Evolutionary conservation across 306 rosid species (phyloP), one percentile per base, ranked within the genome.

Genomic region (Sechiopsis laciniata): DNA sequence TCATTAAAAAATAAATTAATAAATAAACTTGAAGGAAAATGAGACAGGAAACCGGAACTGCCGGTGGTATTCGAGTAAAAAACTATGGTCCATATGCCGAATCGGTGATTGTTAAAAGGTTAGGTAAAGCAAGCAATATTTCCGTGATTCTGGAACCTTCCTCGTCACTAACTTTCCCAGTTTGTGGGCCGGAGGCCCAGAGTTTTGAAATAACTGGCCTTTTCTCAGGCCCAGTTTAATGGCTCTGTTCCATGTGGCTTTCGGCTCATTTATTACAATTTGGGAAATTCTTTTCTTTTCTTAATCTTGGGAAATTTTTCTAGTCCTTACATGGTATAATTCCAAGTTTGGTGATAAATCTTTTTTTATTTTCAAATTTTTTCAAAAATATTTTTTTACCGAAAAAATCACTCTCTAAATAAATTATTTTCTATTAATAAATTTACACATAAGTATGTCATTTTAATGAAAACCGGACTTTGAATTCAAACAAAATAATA

Each of bases 31-130:
- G 58, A 13, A 21, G 10, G 4, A 1, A 1, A 14, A 6, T 14
- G 51, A 9, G 60, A 73, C 64, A 58, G 56, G 84, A 68, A 68
- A 71, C 77, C 74, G 78, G 69, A 74, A 55, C 29, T 46, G n/a
- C 63, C 77, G 79, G 80, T 78, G 19, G 76, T 56, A 73, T 69
- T 50, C 4, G 4, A 15, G 59, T 0, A 21, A 26, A 15, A 51
- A 69, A 69, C 74, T 48, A 69, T 48, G 74, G 74, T 69, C 74
- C 59, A 45, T 50, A 7, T 21, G 59, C 59, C 24, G 74, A 24
- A 20, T 69, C 55, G 58, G 74, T 26, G 10, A 24, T 8, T 15
- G 22, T 68, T 68, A 55, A 68, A 67, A 68, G 21, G 56, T 45
- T 37, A 10, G 56, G 55, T 21, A 68, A 45, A 21, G 57, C 35